Conservation (phyloP, 1,284 basidiomycete species). For the Leccinum griseonigrum region DNA sequence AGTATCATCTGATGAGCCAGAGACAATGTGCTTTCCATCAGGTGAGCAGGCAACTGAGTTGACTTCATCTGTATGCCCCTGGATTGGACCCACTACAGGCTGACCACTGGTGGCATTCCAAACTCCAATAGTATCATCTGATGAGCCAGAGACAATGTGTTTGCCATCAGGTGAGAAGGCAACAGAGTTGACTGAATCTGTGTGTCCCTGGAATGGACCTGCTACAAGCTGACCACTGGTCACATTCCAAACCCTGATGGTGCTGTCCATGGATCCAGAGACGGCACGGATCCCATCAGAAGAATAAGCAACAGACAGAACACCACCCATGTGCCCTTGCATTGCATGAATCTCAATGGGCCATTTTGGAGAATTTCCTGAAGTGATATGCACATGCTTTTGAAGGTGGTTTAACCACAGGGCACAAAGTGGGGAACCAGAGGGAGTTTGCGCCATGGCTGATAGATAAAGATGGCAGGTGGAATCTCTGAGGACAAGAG, state of each 20-base stretch:
- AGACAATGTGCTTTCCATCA: too few relatives aligned
- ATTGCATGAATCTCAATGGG: neutral
- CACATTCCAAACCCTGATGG: neutral
- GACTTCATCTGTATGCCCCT: neutral
- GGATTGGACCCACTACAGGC: neutral
- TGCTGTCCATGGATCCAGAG: neutral
- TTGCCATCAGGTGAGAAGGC: neutral
- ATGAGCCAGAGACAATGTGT: neutral
- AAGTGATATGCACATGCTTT: neutral
- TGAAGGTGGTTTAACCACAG: neutral
- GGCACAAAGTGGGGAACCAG: neutral
- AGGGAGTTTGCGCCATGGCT: conserved; percentile 1
- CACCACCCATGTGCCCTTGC: neutral
- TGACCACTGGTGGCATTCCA: neutral
- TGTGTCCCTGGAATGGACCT: neutral
- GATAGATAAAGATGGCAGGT: conserved; percentile 1
- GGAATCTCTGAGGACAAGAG: neutral
- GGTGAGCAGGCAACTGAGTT: neutral
- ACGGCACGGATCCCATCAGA: neutral
- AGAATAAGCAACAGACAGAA: neutral
- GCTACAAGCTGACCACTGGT: neutral
- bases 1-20: too few relatives aligned
- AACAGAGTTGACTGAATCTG: neutral
- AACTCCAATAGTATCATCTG: neutral
- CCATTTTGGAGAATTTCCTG: neutral